Evolutionary conservation across 2,329 filamentous ascomycete genomes (phyloP).

Genomic region (Aspergillus nomiae): DNA sequence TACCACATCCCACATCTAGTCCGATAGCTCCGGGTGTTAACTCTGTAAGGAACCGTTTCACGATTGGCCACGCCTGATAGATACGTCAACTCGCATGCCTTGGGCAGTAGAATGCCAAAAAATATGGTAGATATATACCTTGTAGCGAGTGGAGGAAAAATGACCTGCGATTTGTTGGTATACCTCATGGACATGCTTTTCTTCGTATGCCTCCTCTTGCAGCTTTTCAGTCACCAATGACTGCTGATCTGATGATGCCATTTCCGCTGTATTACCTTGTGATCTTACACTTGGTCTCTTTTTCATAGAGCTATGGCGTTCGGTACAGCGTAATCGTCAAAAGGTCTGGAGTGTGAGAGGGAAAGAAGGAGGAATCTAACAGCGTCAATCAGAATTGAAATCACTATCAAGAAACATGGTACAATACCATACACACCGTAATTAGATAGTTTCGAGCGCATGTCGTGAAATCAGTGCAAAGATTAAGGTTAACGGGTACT

Average conservation of each 20-base stretch:
- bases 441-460: neutral
- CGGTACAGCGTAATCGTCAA: neutral
- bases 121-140: conserved; percentile 47
- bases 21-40: conserved; percentile 73
- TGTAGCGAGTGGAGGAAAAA: conserved; percentile 59
- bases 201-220: conserved; percentile 64
- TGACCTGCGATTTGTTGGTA: conserved; percentile 65
- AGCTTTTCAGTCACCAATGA: neutral
- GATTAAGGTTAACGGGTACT: neutral
- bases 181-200: conserved; percentile 83
- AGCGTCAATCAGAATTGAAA: neutral
- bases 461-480: neutral
- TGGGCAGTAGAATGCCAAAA: neutral
- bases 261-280: conserved; percentile 3
- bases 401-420: neutral
- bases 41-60: conserved; percentile 72
- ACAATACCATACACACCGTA: neutral
- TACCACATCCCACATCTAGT: conserved; percentile 91
- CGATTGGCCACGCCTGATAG: conserved; percentile 81
- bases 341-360: neutral
- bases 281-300: neutral
- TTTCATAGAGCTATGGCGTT: neutral
- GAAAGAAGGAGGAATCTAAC: neutral
- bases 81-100: conserved; percentile 1
- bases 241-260: conserved; percentile 13